Base-by-base conservation (phyloP, 208 protist genomes). In the Leptomonas pyrrhocoris region DNA sequence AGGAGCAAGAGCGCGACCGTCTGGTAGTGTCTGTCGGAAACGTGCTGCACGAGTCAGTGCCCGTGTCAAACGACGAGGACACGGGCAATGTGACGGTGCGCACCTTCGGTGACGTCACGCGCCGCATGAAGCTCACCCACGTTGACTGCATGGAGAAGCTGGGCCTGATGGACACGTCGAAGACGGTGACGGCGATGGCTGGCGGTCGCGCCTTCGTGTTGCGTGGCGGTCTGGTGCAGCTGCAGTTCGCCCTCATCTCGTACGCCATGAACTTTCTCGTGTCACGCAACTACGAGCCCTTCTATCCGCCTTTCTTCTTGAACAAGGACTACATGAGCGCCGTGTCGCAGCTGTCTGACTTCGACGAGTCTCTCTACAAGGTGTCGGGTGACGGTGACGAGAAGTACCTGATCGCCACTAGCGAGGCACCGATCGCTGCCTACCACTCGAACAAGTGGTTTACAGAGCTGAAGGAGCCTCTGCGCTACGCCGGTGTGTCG, bases 321-420 rank as follows among this genome's bases (percentile, higher is more conserved):
- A 97, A 98, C 76, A 98, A 99, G 79, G 89, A 98, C 6, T 70
- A 95, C 23, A 99, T 99, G 98, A 87, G 74, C 18, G 85, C 98
- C 45, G 97, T 98, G 27, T 95, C 97, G 54, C 98, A 99, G 88
- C 95, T 99, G n/a, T 92, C 86, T 25, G 94, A 99, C 71, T 99
- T 99, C 79, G 98, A 99, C 75, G 99, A 99, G 71, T 94, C 98
- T 64, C 90, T 99, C 3, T 99, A 99, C 94, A 99, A 99, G 70
- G 96, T 98, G 4, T 84, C 85, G 38, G 98, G 95, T 45, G 95
- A 98, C 27, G 96, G 96, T 16, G 98, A 99, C 34, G 98, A 99
- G 49, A 99, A 99, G 90, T 99, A 99, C 84, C 91, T 99, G 16
- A 99, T 99, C 88, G 99, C 99, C 40, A 99, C 99, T 40, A 98